Evolutionary conservation across 371 early-diverging fungal species (phyloP), one percentile per base, ranked within the genome.

Genomic region (Capillidium heterosporum): DNA sequence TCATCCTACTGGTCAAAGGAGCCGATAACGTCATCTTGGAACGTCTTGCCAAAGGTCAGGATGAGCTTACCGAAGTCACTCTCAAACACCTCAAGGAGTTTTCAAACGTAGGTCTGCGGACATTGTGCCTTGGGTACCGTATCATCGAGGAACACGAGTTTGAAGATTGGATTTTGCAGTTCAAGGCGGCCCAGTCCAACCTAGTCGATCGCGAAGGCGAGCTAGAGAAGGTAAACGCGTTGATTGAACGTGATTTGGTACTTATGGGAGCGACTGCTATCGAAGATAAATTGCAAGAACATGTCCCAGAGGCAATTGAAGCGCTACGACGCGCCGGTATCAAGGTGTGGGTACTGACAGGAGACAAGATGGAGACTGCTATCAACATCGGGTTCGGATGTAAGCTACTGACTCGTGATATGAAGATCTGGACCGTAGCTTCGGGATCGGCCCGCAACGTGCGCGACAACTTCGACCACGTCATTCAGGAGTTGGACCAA

Each of bases 361-460:
- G 99, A 46, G 99, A 99, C 70, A 98, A 98, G 70, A 69, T 93
- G 68, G 99, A 99, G 68, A 99, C 99, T 0, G 99, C 99, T n/a
- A 91, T 94, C 70, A 91, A 90, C 67, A 91, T 96, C 65, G 95
- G 93, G 0, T 93, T 92, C 67, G 81, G 89, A 0, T 84, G 85
- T 54, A 82, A 84, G 47, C 65, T 96, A 29, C 65, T 96, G 19
- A 78, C 81, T 42, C 70, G 71, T 39, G 73, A 77, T 11, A 82
- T 84, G 83, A 70, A 75, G 51, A 71, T 87, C 40, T 82, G 84
- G 75, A 81, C 74, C 28, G 64, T 89, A 43, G 60, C 13, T 15
- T 13, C 15, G 1, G 55, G 55, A 17, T 17, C 40, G 63, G 21
- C 48, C 65, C 1, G 72, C 65, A 0, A 64, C 65, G 40, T 70